Percentiles rank a stretch among this genome's conserved stretches.
These are phyloP conservation scores for Phallus indusiatus DNA, from an alignment of 768 basidiomycete genomes.

Conservation along the genomic window DNA sequence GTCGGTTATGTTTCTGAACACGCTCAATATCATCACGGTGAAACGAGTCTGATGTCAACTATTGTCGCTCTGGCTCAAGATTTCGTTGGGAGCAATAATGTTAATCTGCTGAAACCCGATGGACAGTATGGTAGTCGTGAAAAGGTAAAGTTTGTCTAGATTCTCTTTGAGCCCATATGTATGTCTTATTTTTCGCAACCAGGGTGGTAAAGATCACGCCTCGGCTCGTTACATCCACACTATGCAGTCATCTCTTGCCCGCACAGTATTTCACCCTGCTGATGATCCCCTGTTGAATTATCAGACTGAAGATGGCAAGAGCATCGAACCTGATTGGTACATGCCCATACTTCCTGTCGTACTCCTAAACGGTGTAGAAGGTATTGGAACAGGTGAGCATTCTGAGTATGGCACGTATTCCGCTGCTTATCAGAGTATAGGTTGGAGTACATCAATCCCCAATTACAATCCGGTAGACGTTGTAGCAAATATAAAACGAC, in stretches of 20 bases:
- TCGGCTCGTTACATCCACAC: constrained; percentile 96
- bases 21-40: constrained; percentile 95
- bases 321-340: constrained; percentile 93
- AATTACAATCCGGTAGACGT: constrained; percentile 90
- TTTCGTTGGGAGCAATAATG: constrained; percentile 92
- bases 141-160: constrained; percentile 15
- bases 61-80: constrained; percentile 92
- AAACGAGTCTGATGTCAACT: constrained; percentile 74
- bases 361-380: constrained; percentile 89
- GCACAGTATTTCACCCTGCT: constrained; percentile 66
- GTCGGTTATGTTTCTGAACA: constrained; percentile 93
- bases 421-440: constrained; percentile 28
- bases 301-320: constrained; percentile 74
- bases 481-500: constrained; percentile 72
- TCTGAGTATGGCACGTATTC: neutral
- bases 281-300: constrained; percentile 83
- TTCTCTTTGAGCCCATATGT: neutral
- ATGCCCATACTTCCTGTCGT: constrained; percentile 84
- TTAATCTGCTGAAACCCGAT: constrained; percentile 77
- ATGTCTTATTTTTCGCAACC: constrained; percentile 18
- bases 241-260: constrained; percentile 59
- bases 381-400: constrained; percentile 85
- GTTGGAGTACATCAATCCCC: constrained; percentile 92
- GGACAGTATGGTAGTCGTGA: constrained; percentile 93
- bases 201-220: constrained; percentile 94